Evolutionary conservation across 2,329 filamentous ascomycete species (phyloP), one percentile per base, ranked within the genome.

Genomic region (Penicillium sumatraense): DNA sequence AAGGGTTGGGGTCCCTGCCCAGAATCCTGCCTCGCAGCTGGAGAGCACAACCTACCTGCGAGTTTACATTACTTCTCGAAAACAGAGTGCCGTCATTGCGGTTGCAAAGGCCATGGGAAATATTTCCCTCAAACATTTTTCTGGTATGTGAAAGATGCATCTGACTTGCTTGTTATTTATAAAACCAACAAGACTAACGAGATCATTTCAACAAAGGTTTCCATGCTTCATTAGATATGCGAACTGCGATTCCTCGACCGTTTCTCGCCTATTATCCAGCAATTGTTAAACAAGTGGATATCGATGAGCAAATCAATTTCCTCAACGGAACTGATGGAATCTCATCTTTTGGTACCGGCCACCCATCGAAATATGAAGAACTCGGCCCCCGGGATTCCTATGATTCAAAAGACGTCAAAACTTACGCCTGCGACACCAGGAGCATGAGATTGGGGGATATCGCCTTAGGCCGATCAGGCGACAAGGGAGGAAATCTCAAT

Each of bases 1-100:
- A n/a, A 71, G 70, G 24, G 63, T 78, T 7, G 77, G 76, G 14
- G 68, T 72, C 0, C 72, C 77, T 3, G 66, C 65, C 13, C 18
- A 61, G 8, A 75, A 80, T 35, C 78, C 79, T 2, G 50, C 59
- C 2, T 71, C 63, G 6, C 78, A 81, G 60, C 62, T 74, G 5
- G 62, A 70, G 2, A 75, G 76, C 36, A 81, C 78, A 2, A 79
- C 76, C 2, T 79, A 78, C 56, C 65, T 80, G 47, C 75, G 79
- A 13, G 68, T 80, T 18, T 79, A 80, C 48, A 69, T 73, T 3
- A 74, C 80, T 60, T 72, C 78, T 5, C 18, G 18, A 23, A 40
- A 23, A 65, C 58, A 11, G 13, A 62, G 63, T 1, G 61, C 65
- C 0, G 63, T 79, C 3, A 54, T 55, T 2, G 59, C 54, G 11